Base-by-base conservation (phyloP, 2,329 filamentous ascomycete species). In the Paraphoma chrysanthemicola region DNA sequence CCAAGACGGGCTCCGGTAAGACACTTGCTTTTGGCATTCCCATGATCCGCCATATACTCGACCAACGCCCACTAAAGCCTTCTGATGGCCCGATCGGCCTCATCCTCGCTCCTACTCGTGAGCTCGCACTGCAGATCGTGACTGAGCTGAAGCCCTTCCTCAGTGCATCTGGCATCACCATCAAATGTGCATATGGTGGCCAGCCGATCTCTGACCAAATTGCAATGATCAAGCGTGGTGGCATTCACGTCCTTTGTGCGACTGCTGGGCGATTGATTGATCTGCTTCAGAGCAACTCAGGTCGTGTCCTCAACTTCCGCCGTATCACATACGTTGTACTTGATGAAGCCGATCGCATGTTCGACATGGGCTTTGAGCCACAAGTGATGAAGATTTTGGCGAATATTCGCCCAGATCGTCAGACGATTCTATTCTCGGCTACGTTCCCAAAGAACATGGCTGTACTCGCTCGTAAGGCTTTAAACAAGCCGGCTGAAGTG, bases 281-380 rank as follows among this genome's bases (percentile, higher is more conserved):
- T 81, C 85, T 99, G 16, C 82, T 99, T 31, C 92, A 93, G 41
- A 93, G 93, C 49, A 99, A 98, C 73, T 90, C 91, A 63, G 94
- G 94, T n/a, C 88, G 93, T 60, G 93, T 98, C 9, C 96, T 94
- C 11, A 98, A 96, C 70, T 83, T 99, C 54, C 88, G 86, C 65
- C 86, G 95, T 61, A 92, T 97, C 11, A 95, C 92, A 0, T 99
- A 98, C 74, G 88, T 97, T 23, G 95, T 99, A 10, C 86, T 99
- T 43, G 95, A 99, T 73, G 95, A 99, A 79, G 95, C 95, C 46
- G 95, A 99, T 78, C 90, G 95, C 60, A 98, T 99, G 95, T 97
- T 98, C 74, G 95, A 99, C 76, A 98, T 99, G 95, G 95, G 95
- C 12, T 99, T 99, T 72, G 94, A 97, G 78, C 94, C 95, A 2